phyloP scores from a whole-genome alignment of 176 grass and related monocot genomes.

The Ensete ventricosum region DNA sequence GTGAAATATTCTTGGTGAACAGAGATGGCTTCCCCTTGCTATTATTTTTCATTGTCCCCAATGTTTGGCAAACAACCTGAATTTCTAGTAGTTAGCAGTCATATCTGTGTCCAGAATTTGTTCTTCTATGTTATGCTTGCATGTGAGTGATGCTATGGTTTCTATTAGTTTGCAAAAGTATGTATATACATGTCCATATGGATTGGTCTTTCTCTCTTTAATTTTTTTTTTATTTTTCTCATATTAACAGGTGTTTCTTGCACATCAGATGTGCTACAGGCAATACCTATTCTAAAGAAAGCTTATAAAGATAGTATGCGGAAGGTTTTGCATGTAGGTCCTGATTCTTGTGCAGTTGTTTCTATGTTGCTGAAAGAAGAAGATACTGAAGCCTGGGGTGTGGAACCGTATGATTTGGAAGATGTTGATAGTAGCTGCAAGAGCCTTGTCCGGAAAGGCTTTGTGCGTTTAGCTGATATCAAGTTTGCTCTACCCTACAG shows the following conservation, averaged over 20 bases:
- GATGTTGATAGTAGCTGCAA: constrained; percentile 78
- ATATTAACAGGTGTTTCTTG: constrained; percentile 14
- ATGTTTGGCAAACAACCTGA: no score
- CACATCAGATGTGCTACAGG: constrained; percentile 1
- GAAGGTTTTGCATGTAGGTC: constrained; percentile 18
- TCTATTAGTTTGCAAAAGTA: background rate
- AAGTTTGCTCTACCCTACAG: constrained; percentile 89
- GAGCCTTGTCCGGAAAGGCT: constrained; percentile 87
- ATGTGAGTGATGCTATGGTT: background rate
- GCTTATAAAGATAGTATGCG: background rate
- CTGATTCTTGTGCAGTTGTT: constrained; percentile 4
- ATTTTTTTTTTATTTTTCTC: background rate
- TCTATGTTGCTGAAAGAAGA: constrained; percentile 15
- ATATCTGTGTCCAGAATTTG: background rate
- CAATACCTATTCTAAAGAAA: constrained; percentile 20
- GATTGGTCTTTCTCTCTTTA: background rate
- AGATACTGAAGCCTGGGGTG: constrained; percentile 52
- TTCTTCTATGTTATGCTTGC: background rate
- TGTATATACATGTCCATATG: background rate
- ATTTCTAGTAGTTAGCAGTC: background rate
- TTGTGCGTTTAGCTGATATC: constrained; percentile 78
- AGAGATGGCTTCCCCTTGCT: no score
- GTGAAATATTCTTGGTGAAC: no score
- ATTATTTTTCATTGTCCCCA: no score
- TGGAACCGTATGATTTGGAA: constrained; percentile 93